These are phyloP conservation scores for Arabidopsis arenosa DNA, from an alignment of 345 rosid species.

Conservation along the genomic window DNA sequence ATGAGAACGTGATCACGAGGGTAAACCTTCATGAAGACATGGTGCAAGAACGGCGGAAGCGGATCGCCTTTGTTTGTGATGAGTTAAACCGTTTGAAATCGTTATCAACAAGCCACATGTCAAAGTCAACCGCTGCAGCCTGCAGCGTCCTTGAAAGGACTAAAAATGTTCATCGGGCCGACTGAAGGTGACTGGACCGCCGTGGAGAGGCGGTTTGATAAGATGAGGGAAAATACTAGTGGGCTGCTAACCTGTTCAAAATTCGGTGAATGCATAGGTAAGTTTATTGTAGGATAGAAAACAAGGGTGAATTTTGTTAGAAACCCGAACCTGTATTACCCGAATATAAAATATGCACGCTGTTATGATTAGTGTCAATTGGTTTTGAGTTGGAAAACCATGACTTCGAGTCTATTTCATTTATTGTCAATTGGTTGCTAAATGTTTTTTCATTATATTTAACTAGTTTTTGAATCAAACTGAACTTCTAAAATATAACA, in stretches of 20 bases:
- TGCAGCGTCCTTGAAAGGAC: background rate
- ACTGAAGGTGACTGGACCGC: background rate
- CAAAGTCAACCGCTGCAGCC: background rate
- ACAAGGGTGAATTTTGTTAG: too few relatives aligned
- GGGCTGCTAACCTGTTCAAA: background rate
- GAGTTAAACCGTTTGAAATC: background rate
- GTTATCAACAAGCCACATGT: background rate
- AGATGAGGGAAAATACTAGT: background rate
- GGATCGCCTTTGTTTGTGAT: background rate
- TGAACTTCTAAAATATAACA: background rate
- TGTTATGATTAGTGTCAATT: too few relatives aligned
- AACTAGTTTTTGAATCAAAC: background rate
- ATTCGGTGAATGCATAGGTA: slow-evolving; percentile 28
- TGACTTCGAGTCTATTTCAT: too few relatives aligned
- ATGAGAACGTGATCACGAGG: background rate
- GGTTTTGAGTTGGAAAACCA: too few relatives aligned
- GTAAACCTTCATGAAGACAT: background rate
- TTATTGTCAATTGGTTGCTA: too few relatives aligned
- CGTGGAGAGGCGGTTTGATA: slow-evolving; percentile 17
- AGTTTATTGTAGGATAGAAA: background rate
- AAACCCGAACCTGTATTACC: too few relatives aligned
- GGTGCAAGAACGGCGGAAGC: background rate
- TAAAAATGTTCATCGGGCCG: background rate
- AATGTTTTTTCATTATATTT: too few relatives aligned
- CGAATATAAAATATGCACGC: too few relatives aligned